phyloP scores from a whole-genome alignment of 495 filamentous ascomycete genomes.

The Lasiosphaeriaceae sp. region DNA sequence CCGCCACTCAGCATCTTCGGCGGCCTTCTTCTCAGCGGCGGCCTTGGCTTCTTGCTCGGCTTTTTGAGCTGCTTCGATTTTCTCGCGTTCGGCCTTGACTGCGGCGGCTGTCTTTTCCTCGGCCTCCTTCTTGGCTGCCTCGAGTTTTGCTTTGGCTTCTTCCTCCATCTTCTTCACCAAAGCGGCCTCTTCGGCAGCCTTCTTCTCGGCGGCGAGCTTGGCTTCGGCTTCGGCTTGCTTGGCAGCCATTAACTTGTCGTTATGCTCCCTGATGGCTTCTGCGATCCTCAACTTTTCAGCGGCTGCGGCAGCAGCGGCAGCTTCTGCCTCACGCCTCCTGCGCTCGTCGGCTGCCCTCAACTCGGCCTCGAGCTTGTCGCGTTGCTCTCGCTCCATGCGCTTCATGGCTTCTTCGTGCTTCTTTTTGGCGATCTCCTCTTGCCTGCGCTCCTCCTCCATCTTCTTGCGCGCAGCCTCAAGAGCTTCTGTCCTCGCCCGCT shows the following conservation, averaged over 20 bases:
- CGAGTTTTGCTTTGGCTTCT: conserved; percentile 45
- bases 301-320: conserved; percentile 40
- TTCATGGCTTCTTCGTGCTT: conserved; percentile 33
- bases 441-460: conserved; percentile 34
- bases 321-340: conserved; percentile 47
- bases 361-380: conserved; percentile 38
- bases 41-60: conserved; percentile 40
- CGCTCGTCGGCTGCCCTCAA: conserved; percentile 29
- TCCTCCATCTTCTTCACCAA: conserved; percentile 26
- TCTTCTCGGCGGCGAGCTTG: conserved; percentile 30
- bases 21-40: conserved; percentile 36
- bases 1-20: conserved; percentile 47
- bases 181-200: conserved; percentile 27
- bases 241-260: conserved; percentile 17
- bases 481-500: conserved; percentile 40
- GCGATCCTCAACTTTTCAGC: conserved; percentile 29
- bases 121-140: conserved; percentile 51
- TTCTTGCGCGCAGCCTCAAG: conserved; percentile 38
- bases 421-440: conserved; percentile 29
- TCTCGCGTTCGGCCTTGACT: conserved; percentile 25
- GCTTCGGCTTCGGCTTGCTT: conserved; percentile 21
- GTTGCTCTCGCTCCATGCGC: conserved; percentile 38
- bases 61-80: conserved; percentile 36
- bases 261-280: conserved; percentile 29
- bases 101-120: conserved; percentile 30